These are phyloP conservation scores for Penicillium frequentans DNA, from an alignment of 2,329 filamentous ascomycete genomes.

Conservation along the genomic window DNA sequence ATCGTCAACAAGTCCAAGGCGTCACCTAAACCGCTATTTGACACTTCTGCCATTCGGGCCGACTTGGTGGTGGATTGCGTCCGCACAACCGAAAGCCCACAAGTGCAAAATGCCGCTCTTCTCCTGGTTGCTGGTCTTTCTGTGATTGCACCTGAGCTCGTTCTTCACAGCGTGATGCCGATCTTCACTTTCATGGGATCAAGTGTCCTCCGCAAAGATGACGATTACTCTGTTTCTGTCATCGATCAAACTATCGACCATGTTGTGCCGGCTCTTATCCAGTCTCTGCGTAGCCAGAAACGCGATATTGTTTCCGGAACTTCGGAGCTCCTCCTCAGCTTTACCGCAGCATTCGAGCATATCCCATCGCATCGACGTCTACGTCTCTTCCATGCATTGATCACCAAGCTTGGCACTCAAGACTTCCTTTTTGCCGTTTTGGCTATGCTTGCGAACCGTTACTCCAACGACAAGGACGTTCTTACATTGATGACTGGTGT, in stretches of 20 bases:
- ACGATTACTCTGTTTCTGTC: constrained; percentile 95
- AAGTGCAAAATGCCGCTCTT: constrained; percentile 89
- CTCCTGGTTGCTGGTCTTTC: constrained; percentile 85
- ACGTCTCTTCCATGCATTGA: constrained; percentile 78
- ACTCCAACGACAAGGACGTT: constrained; percentile 73
- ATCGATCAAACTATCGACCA: constrained; percentile 92
- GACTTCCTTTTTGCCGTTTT: constrained; percentile 88
- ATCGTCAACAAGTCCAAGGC: constrained; percentile 76
- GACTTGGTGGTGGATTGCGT: constrained; percentile 94
- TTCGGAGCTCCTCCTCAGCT: constrained; percentile 89
- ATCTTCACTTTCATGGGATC: constrained; percentile 98
- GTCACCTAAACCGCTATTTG: constrained; percentile 56
- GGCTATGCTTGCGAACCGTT: constrained; percentile 87
- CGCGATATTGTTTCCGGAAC: constrained; percentile 78
- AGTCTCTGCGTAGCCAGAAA: constrained; percentile 75
- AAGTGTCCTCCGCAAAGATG: constrained; percentile 85
- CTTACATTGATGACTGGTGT: constrained; percentile 74
- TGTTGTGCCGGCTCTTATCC: constrained; percentile 87
- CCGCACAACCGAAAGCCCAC: constrained; percentile 83
- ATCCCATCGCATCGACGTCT: constrained; percentile 84
- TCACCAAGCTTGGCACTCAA: constrained; percentile 78
- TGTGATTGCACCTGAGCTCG: constrained; percentile 81
- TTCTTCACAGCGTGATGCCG: constrained; percentile 97
- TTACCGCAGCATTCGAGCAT: constrained; percentile 94
- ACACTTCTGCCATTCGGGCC: constrained; percentile 76